Conservation (phyloP, 2,329 filamentous ascomycete species). For the Penicillium sp. region DNA sequence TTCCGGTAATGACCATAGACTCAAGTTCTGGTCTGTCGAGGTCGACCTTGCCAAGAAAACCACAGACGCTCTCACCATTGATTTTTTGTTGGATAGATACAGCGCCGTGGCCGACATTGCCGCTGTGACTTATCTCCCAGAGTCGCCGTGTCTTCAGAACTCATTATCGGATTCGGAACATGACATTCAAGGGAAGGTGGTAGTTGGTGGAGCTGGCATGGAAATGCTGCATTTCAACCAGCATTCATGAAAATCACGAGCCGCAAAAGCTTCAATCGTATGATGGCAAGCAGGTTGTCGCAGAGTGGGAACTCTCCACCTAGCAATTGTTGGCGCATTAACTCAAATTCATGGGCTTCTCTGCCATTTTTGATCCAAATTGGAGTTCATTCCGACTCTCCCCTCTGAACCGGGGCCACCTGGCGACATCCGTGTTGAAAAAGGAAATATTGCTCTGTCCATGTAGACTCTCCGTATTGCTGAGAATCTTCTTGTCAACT, state of each 20-base stretch:
- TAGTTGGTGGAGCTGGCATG: slow-evolving; percentile 48
- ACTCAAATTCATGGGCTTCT: too few relatives aligned
- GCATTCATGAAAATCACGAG: too few relatives aligned
- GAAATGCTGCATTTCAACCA: slow-evolving; percentile 33
- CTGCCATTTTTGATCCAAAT: too few relatives aligned
- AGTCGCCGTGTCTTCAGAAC: not conserved
- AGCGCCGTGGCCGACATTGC: slow-evolving; percentile 53
- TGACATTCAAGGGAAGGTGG: slow-evolving; percentile 18
- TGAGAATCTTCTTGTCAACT: too few relatives aligned
- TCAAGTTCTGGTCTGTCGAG: slow-evolving; percentile 39
- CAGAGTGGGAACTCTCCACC: too few relatives aligned
- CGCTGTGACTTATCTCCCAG: slow-evolving; percentile 39
- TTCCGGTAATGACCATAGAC: slow-evolving; percentile 43
- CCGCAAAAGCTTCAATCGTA: not conserved
- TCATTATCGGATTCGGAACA: not conserved
- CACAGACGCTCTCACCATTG: slow-evolving; percentile 19
- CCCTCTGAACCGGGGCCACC: too few relatives aligned
- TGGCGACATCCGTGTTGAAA: not conserved
- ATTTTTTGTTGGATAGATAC: slow-evolving; percentile 28
- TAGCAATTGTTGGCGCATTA: too few relatives aligned
- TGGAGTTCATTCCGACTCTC: too few relatives aligned
- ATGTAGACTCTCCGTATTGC: not conserved
- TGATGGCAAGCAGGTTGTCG: not conserved
- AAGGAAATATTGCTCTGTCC: not conserved
- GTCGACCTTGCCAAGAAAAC: slow-evolving; percentile 21